Conservation (phyloP, 2,329 filamentous ascomycete genomes). For the Didymella exigua region DNA sequence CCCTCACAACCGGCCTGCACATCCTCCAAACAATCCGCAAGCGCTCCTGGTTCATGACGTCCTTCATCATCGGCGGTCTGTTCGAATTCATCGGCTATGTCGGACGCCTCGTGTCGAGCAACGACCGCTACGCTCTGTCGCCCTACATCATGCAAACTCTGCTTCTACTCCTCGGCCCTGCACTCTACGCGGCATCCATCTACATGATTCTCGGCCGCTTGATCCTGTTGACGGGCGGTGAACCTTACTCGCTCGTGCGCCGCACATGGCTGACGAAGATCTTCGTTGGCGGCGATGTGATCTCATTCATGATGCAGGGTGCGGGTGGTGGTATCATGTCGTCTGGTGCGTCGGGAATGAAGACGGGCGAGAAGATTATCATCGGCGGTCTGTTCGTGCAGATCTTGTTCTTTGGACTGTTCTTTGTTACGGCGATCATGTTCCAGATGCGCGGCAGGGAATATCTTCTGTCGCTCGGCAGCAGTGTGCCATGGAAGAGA, state of each 20-base stretch:
- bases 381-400: slow-evolving; percentile 56
- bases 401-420: slow-evolving; percentile 56
- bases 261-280: slow-evolving; percentile 52
- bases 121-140: slow-evolving; percentile 40
- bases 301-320: slow-evolving; percentile 53
- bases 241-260: slow-evolving; percentile 48
- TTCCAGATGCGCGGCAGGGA: slow-evolving; percentile 20
- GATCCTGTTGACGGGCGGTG: slow-evolving; percentile 48
- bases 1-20: slow-evolving; percentile 50
- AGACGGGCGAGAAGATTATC: slow-evolving; percentile 52
- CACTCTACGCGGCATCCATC: slow-evolving; percentile 55
- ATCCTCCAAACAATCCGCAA: slow-evolving; percentile 49
- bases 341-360: slow-evolving; percentile 29
- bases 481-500: slow-evolving; percentile 33
- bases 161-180: slow-evolving; percentile 53
- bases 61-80: slow-evolving; percentile 58
- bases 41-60: slow-evolving; percentile 59
- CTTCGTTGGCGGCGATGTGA: slow-evolving; percentile 54
- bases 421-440: slow-evolving; percentile 41
- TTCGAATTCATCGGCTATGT: slow-evolving; percentile 60
- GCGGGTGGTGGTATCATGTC: slow-evolving; percentile 47
- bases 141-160: slow-evolving; percentile 53
- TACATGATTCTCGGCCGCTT: slow-evolving; percentile 58
- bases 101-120: slow-evolving; percentile 49
- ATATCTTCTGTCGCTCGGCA: slow-evolving; percentile 1